Percentiles rank a stretch among this genome's conserved stretches.
phyloP scores from a whole-genome alignment of 768 basidiomycete species.

The Russula foetens region DNA sequence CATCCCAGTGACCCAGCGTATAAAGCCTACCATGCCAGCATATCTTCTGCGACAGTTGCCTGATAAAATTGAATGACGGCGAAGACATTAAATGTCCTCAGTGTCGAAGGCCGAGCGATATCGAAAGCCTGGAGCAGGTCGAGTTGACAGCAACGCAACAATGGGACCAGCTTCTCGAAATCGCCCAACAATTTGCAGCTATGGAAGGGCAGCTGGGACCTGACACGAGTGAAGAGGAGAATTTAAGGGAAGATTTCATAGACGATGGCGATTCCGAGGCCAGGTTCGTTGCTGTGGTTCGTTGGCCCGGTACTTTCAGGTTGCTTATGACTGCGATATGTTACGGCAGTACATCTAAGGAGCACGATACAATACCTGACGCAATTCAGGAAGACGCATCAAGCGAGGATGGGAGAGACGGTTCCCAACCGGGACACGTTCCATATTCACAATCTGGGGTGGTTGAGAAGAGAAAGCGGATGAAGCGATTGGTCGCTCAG shows the following conservation, averaged over 20 bases:
- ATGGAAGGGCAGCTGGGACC: slow-evolving; percentile 31
- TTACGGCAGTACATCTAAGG: background rate
- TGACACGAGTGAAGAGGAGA: slow-evolving; percentile 37
- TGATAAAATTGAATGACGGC: slow-evolving; percentile 24
- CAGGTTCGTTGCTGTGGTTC: background rate
- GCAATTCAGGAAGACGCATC: background rate
- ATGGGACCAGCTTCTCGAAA: slow-evolving; percentile 36
- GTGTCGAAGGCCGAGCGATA: slow-evolving; percentile 27
- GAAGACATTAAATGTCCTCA: slow-evolving; percentile 32
- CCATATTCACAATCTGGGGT: slow-evolving; percentile 1
- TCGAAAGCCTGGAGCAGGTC: slow-evolving; percentile 31
- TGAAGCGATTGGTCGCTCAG: background rate
- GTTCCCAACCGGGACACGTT: background rate
- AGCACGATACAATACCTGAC: background rate
- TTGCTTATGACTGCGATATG: background rate
- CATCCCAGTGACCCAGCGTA: background rate
- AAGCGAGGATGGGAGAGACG: background rate
- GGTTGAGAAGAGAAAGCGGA: slow-evolving; percentile 7
- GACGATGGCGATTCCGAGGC: slow-evolving; percentile 21
- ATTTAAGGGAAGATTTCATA: slow-evolving; percentile 25
- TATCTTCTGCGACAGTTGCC: slow-evolving; percentile 33
- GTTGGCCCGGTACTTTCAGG: background rate
- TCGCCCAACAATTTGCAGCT: slow-evolving; percentile 33
- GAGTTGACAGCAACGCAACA: slow-evolving; percentile 33
- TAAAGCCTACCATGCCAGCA: slow-evolving; percentile 38